Base-by-base conservation (phyloP, 305 asterid genomes). In the Fraxinus paxiana region DNA sequence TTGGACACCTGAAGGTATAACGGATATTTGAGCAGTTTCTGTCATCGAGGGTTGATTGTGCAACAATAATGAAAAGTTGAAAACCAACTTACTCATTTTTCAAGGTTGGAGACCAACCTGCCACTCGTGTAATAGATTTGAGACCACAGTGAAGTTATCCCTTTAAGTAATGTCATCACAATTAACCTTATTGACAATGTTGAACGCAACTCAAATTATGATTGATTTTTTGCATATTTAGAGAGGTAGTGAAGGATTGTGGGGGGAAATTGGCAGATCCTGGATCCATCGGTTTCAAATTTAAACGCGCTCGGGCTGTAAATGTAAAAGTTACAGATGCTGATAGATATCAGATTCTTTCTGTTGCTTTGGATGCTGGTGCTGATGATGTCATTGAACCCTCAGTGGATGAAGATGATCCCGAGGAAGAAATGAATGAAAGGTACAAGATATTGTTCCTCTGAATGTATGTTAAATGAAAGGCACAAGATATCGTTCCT, bases 181-280 rank as follows among this genome's bases (percentile, higher is more conserved):
- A 72, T 46, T 8, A 12, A 79, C 73, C 41, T 73, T 70, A 24
- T 77, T 38, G 79, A 6, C 61, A 59, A 61, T 18, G 51, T 69
- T 67, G 54, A 34, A 9, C 5, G 46, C 17, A 35, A 69, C 24
- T 59, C 61, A 77, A 67, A 30, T 56, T 17, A 78, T 34, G 30
- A 28, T 73, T 10, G 22, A 18, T 73, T 7, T 41, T 17, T 7
- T 86, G 43, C 78, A 10, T 76, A 71, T 74, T 73, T 89, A 91
- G 98, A 82, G 92, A 83, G 77, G 94, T 88, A 18, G 89, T 87
- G 85, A 95, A 86, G 89, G 97, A 92, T 79, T 82, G 69, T 81
- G 99, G 99, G 77, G 98, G 98, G 73, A 92, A 92, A 85, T 90
- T 93, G 96, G 98, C 98, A 5, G 98, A 93, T 89, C 87, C 96